Conservation (phyloP, 2,329 filamentous ascomycete species). For the Uncinocarpus reesii region DNA sequence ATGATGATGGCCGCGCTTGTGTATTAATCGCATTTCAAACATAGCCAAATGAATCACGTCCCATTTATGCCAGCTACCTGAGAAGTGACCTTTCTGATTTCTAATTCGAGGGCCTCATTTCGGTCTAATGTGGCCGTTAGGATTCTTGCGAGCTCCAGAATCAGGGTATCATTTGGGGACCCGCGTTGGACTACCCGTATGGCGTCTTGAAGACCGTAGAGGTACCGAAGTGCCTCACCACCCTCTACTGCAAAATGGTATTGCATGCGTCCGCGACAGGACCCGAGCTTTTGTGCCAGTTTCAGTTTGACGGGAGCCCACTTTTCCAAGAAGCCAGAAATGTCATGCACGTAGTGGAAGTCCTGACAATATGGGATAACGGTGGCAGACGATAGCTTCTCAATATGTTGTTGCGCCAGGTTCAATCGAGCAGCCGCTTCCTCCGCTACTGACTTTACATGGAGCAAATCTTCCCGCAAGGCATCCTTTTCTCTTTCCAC, state of each 20-base stretch:
- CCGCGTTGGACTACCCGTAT: neutral
- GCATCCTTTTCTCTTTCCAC: neutral
- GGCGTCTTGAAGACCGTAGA: constrained; percentile 7
- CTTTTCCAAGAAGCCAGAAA: neutral
- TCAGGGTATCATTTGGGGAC: neutral
- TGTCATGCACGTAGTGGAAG: neutral
- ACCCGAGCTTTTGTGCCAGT: neutral
- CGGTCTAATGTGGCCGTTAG: constrained; percentile 10
- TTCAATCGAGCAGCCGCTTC: neutral
- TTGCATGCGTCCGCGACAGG: constrained; percentile 1
- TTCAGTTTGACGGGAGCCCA: constrained; percentile 7
- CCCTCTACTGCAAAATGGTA: neutral
- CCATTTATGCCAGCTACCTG: neutral
- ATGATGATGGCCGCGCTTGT: too few relatives aligned
- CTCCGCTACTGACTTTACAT: neutral
- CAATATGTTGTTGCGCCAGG: neutral
- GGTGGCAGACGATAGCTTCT: neutral
- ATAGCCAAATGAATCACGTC: neutral
- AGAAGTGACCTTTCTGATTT: neutral
- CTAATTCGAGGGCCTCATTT: constrained; percentile 9
- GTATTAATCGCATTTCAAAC: neutral
- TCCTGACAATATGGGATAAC: neutral
- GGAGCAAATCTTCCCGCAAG: neutral
- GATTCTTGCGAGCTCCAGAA: constrained; percentile 7
- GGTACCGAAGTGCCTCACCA: neutral